These are phyloP conservation scores for Cladophialophora psammophila DNA, from an alignment of 2,329 filamentous ascomycete genomes.

Conservation along the genomic window DNA sequence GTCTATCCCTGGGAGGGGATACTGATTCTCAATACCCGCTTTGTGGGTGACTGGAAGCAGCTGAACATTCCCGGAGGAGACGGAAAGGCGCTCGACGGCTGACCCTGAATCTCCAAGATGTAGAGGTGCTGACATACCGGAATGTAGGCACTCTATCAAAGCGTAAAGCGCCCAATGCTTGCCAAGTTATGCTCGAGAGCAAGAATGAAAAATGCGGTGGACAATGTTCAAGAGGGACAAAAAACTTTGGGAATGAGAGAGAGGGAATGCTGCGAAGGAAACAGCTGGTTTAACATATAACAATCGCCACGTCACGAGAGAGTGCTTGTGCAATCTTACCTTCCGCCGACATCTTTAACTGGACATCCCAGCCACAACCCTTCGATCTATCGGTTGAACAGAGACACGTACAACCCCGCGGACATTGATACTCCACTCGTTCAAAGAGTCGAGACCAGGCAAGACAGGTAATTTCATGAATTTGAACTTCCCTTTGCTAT, in stretches of 20 bases:
- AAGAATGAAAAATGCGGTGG: constrained; percentile 25
- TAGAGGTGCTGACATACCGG: constrained; percentile 18
- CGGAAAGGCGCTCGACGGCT: constrained; percentile 42
- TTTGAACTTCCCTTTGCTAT: constrained; percentile 23
- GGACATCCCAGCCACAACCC: constrained; percentile 21
- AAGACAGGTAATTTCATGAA: constrained; percentile 37
- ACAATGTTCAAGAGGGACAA: constrained; percentile 25
- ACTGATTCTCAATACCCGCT: constrained; percentile 40
- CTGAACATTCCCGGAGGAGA: constrained; percentile 54
- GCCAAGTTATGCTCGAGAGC: constrained; percentile 19
- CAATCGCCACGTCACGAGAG: constrained; percentile 9
- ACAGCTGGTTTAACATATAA: constrained; percentile 23
- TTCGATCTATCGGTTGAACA: constrained; percentile 21
- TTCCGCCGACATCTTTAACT: constrained; percentile 17
- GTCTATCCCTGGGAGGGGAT: constrained; percentile 19
- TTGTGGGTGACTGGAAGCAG: constrained; percentile 46
- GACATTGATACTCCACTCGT: constrained; percentile 24
- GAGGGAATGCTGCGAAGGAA: constrained; percentile 31
- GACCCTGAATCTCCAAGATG: constrained; percentile 15
- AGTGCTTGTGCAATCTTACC: constrained; percentile 31
- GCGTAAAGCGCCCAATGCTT: constrained; percentile 30
- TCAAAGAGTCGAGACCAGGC: constrained; percentile 32
- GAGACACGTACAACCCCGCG: constrained; percentile 24
- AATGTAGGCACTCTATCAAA: constrained; percentile 31
- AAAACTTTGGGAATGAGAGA: constrained; percentile 33